A percentile compares a stretch with the other conserved stretches of the same genome.
Evolutionary conservation across 306 rosid species (phyloP).

Genomic region (Sindora glabra): DNA sequence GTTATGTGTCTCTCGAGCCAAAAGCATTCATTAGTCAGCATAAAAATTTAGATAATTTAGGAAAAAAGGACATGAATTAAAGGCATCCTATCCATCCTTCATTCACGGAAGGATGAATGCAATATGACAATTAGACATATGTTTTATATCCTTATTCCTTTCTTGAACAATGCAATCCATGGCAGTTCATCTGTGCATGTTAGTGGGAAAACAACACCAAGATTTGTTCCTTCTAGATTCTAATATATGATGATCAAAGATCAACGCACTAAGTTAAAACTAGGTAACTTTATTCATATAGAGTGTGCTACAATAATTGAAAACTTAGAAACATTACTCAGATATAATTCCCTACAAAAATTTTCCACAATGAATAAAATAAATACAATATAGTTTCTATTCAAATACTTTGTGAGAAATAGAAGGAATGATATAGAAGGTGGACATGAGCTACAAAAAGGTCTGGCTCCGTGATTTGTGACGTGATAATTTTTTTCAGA

Average conservation of each 20-base stretch:
- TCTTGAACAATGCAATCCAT: not conserved
- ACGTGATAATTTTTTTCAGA: not conserved
- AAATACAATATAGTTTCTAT: not conserved
- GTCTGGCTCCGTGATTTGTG: not conserved
- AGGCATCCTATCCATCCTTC: not conserved
- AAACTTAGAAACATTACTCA: not conserved
- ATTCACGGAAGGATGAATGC: not conserved
- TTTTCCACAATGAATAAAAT: not conserved
- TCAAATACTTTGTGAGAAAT: not conserved
- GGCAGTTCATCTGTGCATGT: not conserved
- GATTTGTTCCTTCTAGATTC: not conserved
- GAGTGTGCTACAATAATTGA: not conserved
- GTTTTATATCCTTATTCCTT: not conserved
- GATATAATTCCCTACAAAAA: not conserved
- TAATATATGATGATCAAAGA: not conserved
- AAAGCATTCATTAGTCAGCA: not conserved
- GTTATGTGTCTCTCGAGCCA: not conserved
- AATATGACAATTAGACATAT: not conserved
- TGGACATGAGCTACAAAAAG: not conserved
- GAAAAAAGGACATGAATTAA: not conserved
- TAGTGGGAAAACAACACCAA: not conserved
- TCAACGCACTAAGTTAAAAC: not conserved
- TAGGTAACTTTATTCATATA: no score
- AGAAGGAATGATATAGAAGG: not conserved
- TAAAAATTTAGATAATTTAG: not conserved